Base-by-base conservation (phyloP, 2,329 filamentous ascomycete genomes). In the Ceratocystis albifundus region DNA sequence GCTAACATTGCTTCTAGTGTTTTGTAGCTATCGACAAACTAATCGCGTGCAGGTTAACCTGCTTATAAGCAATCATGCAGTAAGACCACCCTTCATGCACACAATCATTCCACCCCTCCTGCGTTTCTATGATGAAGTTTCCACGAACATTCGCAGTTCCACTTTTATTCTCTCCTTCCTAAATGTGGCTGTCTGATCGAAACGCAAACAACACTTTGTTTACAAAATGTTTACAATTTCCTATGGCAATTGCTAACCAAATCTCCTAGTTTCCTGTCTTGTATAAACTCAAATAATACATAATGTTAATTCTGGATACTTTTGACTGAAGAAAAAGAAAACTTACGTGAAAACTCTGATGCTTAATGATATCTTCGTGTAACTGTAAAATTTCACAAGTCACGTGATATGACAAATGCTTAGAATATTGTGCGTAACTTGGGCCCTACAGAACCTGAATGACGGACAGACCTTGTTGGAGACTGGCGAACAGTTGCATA, bases 61-160 rank as follows among this genome's bases (percentile, higher is more conserved):
- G 59, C 20, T 32, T 15, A 7, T 4, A 12, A n/a, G 15, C 25
- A 12, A 22, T n/a, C 36, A 4, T 17, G 50, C 32, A 61, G 66
- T 68, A 68, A 55, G 66, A 32, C 32, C 28, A 30, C 30, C 20
- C 22, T 28, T 46, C 5, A 32, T 36, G 61, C 59, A 62, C 30
- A 59, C 44, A 20, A 41, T 25, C 1, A 41, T 8, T 8, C 6
- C 48, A 63, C 66, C 61, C 61, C 63, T 0, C 28, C 65, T 61
- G 62, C 65, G 65, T 70, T 67, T 69, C 68, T 67, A 85, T 88
- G 86, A 89, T 88, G 85, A 88, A 88, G 86, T 76, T 82, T 82
- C 80, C 85, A 83, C 76, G 80, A 79, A 83, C 80, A 89, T 90
- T 91, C 87, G 88, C 88, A 90, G 88, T 90, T 90, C 85, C 87